Percentiles rank a stretch among this genome's conserved stretches.
phyloP scores from a whole-genome alignment of 2,329 filamentous ascomycete species.

The Fusarium sublunatum region DNA sequence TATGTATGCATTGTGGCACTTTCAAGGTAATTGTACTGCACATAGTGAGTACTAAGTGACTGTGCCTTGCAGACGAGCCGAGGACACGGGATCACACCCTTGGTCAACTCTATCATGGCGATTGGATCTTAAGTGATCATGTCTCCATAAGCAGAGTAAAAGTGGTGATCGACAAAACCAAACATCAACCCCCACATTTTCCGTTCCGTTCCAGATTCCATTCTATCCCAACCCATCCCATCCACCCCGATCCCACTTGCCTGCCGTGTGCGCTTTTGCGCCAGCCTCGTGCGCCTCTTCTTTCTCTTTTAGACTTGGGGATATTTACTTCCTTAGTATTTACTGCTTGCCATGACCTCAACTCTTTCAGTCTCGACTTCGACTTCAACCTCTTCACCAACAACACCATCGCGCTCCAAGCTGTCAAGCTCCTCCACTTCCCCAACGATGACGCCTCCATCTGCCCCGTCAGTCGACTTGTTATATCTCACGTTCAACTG shows the following conservation, averaged over 20 bases:
- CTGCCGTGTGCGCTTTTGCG: constrained; percentile 7
- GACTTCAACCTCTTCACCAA: constrained; percentile 13
- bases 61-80: constrained; percentile 10
- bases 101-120: constrained; percentile 1
- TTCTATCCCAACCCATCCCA: background rate
- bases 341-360: constrained; percentile 19
- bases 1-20: background rate
- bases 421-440: constrained; percentile 14
- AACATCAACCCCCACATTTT: constrained; percentile 33
- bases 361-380: background rate
- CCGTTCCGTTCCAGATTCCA: constrained; percentile 28
- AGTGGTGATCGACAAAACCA: constrained; percentile 34
- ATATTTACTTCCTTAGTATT: constrained; percentile 18
- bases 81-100: constrained; percentile 17
- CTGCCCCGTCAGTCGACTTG: constrained; percentile 65
- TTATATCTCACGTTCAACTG: constrained; percentile 93
- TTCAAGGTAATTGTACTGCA: no score
- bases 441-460: constrained; percentile 55
- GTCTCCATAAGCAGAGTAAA: constrained; percentile 12
- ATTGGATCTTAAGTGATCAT: constrained; percentile 28
- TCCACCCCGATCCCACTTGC: constrained; percentile 18
- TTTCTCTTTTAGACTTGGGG: constrained; percentile 20
- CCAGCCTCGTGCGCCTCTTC: constrained; percentile 23
- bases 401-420: constrained; percentile 13
- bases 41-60: background rate